Evolutionary conservation across 2,329 filamentous ascomycete species (phyloP).

Genomic region (Sclerotinia minor): DNA sequence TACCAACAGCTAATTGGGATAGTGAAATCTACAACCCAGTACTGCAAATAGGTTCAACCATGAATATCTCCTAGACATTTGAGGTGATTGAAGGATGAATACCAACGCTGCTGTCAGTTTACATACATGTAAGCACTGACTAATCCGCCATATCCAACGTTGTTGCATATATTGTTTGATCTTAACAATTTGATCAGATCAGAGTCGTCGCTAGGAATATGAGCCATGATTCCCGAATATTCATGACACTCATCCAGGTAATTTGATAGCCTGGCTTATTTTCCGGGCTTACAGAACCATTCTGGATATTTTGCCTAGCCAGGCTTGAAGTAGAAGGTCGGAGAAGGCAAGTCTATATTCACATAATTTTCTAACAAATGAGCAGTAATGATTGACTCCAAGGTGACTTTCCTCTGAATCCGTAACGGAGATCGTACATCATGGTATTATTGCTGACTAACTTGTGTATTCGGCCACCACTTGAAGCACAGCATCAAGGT

Average conservation of each 20-base stretch:
- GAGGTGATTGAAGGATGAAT: background rate
- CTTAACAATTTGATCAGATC: background rate
- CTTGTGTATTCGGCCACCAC: background rate
- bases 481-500: background rate
- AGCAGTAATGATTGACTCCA: no score
- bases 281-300: background rate
- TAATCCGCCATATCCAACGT: background rate
- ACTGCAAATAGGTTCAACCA: no score
- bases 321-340: background rate
- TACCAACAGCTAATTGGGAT: no score
- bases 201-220: no score
- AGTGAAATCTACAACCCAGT: no score
- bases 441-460: background rate
- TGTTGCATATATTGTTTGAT: background rate
- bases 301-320: background rate
- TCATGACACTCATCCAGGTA: no score
- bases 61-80: no score
- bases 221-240: no score
- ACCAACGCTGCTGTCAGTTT: background rate
- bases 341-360: background rate
- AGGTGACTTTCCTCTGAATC: background rate
- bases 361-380: no score
- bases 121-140: background rate
- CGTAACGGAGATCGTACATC: background rate
- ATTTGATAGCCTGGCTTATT: background rate